Percentiles rank a stretch among this genome's conserved stretches.
These are phyloP conservation scores for Pseudogymnoascus sp. DNA, from an alignment of 2,329 filamentous ascomycete genomes.

Conservation along the genomic window DNA sequence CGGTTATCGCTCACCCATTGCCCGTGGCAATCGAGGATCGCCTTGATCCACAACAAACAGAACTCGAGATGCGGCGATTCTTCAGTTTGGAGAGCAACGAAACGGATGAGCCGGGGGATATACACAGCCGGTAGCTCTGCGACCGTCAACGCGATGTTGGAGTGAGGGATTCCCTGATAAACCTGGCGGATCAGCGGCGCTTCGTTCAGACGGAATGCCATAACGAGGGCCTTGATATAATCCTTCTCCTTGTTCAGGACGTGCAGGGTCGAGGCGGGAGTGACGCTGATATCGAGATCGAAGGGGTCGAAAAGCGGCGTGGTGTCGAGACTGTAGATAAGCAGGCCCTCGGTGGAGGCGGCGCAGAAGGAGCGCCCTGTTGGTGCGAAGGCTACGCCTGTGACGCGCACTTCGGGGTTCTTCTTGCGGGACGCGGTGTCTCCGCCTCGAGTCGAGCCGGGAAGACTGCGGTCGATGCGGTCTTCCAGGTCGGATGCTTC, in stretches of 20 bases:
- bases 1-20: conserved; percentile 76
- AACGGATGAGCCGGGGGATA: conserved; percentile 74
- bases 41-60: conserved; percentile 86
- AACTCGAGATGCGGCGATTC: conserved; percentile 92
- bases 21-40: conserved; percentile 73
- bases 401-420: conserved; percentile 76
- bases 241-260: conserved; percentile 63
- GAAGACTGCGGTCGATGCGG: conserved; percentile 69
- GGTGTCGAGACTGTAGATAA: conserved; percentile 88
- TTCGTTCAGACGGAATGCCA: conserved; percentile 95
- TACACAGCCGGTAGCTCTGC: conserved; percentile 77
- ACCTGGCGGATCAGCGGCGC: conserved; percentile 72
- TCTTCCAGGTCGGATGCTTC: conserved; percentile 87
- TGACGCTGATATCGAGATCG: conserved; percentile 90
- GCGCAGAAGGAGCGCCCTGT: conserved; percentile 88
- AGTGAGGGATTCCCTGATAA: conserved; percentile 73
- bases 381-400: conserved; percentile 78
- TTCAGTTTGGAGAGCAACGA: conserved; percentile 81
- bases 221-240: conserved; percentile 86
- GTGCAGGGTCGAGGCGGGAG: conserved; percentile 72
- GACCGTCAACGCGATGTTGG: conserved; percentile 70
- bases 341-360: conserved; percentile 84
- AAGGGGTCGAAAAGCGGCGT: conserved; percentile 87
- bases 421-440: conserved; percentile 74
- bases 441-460: conserved; percentile 74